Conservation (phyloP, 441 rosid genomes). For the Melastoma candidum region DNA sequence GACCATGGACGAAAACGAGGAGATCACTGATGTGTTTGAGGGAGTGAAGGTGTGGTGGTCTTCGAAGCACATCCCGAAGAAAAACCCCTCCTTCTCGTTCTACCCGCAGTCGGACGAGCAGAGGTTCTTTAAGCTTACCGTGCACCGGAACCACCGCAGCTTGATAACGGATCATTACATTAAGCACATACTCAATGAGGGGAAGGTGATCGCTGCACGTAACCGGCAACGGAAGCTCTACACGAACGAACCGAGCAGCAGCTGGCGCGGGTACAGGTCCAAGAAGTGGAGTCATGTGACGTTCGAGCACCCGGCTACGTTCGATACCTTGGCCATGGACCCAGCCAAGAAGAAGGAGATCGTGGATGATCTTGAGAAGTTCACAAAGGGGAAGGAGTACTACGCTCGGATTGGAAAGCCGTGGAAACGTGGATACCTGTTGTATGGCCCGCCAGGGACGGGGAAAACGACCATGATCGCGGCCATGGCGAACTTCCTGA, state of each 20-base stretch:
- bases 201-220: slow-evolving; percentile 17
- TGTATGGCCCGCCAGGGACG: too few species aligned
- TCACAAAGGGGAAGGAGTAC: slow-evolving; percentile 28
- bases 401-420: slow-evolving; percentile 11
- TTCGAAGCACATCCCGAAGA: background rate
- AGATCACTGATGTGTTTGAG: slow-evolving; percentile 14
- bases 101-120: slow-evolving; percentile 20
- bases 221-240: slow-evolving; percentile 27
- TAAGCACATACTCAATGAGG: slow-evolving; percentile 21
- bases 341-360: slow-evolving; percentile 23
- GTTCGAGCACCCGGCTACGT: too few species aligned
- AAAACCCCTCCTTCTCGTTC: slow-evolving; percentile 8
- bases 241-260: slow-evolving; percentile 23
- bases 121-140: slow-evolving; percentile 24
- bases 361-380: slow-evolving; percentile 27
- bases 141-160: slow-evolving; percentile 21
- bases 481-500: background rate
- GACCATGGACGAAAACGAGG: slow-evolving; percentile 12
- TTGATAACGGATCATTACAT: slow-evolving; percentile 21
- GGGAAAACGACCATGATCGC: too few species aligned
- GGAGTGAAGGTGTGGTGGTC: slow-evolving; percentile 30
- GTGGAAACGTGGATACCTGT: slow-evolving; percentile 14
- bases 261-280: slow-evolving; percentile 3
- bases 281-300: slow-evolving; percentile 28
- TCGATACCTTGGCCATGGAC: too few species aligned